A percentile compares a stretch with the other conserved stretches of the same genome.
Evolutionary conservation across 1,139 yeast genomes (phyloP).

Genomic region (Geotrichum siamense): DNA sequence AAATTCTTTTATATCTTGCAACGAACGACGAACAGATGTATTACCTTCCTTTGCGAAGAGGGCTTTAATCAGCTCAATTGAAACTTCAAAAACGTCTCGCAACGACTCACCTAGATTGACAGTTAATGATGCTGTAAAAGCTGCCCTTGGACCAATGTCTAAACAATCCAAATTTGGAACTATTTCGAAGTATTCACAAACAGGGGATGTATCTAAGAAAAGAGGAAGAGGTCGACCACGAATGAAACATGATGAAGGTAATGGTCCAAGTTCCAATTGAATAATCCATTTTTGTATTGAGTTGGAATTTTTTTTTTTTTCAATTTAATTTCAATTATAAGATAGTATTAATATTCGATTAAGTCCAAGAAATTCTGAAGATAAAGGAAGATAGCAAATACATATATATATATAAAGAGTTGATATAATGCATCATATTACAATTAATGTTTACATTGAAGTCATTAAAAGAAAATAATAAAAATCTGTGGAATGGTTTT

Average conservation of each 20-base stretch:
- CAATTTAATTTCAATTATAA: no score
- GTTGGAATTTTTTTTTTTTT: no score
- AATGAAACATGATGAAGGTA: constrained; percentile 10
- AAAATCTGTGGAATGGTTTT: no score
- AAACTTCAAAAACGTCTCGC: not conserved
- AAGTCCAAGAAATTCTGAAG: no score
- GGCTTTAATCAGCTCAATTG: not conserved
- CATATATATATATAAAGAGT: no score
- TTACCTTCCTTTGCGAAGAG: not conserved
- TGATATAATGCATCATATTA: no score
- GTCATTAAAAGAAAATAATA: no score
- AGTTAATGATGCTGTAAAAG: constrained; percentile 11
- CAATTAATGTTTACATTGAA: no score
- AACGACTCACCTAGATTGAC: constrained; percentile 9
- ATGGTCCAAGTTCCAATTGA: no score
- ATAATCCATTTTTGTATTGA: no score
- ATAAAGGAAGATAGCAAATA: no score
- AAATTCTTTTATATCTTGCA: not conserved
- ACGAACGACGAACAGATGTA: not conserved
- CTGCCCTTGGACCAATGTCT: constrained; percentile 7
- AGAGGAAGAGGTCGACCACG: constrained; percentile 13
- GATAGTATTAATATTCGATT: no score
- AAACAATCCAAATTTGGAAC: not conserved
- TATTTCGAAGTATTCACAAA: not conserved
- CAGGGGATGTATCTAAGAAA: constrained; percentile 1